These are phyloP conservation scores for Sphagnum magellanicum DNA, from an alignment of 228 moss, liverwort and hornwort species.

Conservation along the genomic window DNA sequence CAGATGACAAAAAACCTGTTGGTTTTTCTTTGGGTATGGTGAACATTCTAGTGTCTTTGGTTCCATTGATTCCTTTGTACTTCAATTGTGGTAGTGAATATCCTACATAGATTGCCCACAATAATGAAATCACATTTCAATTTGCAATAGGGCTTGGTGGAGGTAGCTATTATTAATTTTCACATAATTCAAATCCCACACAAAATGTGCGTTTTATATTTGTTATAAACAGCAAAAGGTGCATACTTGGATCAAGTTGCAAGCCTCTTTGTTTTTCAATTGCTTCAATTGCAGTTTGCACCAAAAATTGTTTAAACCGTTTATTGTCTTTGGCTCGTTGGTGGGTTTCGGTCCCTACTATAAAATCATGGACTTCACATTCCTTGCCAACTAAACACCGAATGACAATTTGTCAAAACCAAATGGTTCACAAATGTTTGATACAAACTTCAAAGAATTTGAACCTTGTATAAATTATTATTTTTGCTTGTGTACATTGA, in stretches of 20 bases:
- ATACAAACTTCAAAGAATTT: neutral
- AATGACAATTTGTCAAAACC: neutral
- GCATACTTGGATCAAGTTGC: conserved; percentile 8
- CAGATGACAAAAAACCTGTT: neutral
- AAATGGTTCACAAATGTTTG: neutral
- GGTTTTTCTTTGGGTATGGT: conserved; percentile 10
- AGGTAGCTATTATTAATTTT: no score
- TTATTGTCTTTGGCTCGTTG: conserved; percentile 9
- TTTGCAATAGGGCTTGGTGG: no score
- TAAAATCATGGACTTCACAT: conserved; percentile 14
- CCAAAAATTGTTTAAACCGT: conserved; percentile 25
- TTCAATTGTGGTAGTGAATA: conserved; percentile 3
- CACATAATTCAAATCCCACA: no score
- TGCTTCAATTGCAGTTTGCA: conserved; percentile 27
- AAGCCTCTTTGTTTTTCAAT: conserved; percentile 18
- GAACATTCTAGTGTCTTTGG: conserved; percentile 14
- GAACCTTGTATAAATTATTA: neutral
- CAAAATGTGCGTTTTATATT: no score
- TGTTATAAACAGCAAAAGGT: no score
- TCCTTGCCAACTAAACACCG: conserved; percentile 6
- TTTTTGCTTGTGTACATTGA: neutral
- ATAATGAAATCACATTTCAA: neutral
- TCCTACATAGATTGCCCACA: neutral
- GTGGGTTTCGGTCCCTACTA: conserved; percentile 18
- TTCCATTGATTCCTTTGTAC: conserved; percentile 14